Evolutionary conservation across 2,329 filamentous ascomycete species (phyloP), one percentile per base, ranked within the genome.

Genomic region (Talaromyces funiculosus): DNA sequence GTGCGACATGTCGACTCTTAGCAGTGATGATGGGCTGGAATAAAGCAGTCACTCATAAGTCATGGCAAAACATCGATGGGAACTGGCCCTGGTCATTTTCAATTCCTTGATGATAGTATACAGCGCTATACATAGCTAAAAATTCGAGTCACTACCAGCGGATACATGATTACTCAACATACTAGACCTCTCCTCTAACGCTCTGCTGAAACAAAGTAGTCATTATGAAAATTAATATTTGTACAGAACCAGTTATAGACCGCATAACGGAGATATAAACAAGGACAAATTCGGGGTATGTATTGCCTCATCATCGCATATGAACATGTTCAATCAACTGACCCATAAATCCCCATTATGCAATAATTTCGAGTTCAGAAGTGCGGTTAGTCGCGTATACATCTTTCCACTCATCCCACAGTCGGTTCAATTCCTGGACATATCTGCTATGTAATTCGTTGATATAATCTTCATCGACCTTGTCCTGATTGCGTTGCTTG

Each of bases 11-110:
- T 72, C 82, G 90, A 22, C 68, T 95, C 57, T 72, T 95, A 63
- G 91, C 84, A 2, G 90, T 96, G 42, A 92, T 95, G 87, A 86
- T 94, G 85, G 91, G 91, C 0, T 92, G 90, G 89, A 87, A 92
- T 38, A 65, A 63, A 47, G 85, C 82, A 4, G 81, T 91, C 63
- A 78, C 78, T 35, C 73, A 80, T 18, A 81, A 80, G 1, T 79
- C 80, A 47, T 95, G 90, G 89, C 80, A 85, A 61, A 95, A 95
- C 74, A 83, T 96, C n/a, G 90, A 93, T 71, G 88, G 87, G 1
- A 81, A 81, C 12, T 86, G 82, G 66, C 79, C 80, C 12, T 90
- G 88, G 88, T 80, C 70, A 57, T 76, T 49, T 26, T 40, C 24
- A 22, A n/a, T 55, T n/a, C 20, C 57, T 60, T 24, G 29, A 35